Evolutionary conservation across 345 rosid genomes (phyloP).

Genomic region (Mercurialis annua): DNA sequence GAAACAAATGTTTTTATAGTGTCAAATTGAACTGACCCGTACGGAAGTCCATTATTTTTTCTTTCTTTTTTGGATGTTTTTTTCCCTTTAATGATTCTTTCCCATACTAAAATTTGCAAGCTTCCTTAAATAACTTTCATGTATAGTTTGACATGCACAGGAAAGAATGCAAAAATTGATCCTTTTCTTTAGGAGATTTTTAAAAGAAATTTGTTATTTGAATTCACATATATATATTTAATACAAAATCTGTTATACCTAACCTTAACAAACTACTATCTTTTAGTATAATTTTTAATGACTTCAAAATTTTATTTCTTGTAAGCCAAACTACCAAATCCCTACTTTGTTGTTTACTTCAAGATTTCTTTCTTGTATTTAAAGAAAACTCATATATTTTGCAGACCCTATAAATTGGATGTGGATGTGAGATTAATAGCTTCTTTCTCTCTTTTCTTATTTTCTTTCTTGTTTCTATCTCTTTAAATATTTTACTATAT

Average conservation of each 20-base stretch:
- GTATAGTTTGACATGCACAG: not conserved
- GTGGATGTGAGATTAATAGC: not conserved
- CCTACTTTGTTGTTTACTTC: slow-evolving; percentile 1
- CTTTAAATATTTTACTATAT: too few species aligned
- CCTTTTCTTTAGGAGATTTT: not conserved
- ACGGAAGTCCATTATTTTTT: not conserved
- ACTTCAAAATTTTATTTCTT: not conserved
- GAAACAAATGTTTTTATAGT: too few species aligned
- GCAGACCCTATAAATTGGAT: not conserved
- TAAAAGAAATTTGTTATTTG: not conserved
- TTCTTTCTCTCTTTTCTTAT: too few species aligned
- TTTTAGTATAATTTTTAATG: not conserved
- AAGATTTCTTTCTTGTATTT: slow-evolving; percentile 1
- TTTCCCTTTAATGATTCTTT: not conserved
- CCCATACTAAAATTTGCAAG: not conserved
- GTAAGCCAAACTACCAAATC: slow-evolving; percentile 10
- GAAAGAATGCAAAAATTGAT: not conserved
- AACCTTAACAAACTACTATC: not conserved
- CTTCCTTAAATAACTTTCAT: not conserved
- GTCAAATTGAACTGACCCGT: too few species aligned
- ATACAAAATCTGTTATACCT: not conserved
- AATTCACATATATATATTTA: too few species aligned
- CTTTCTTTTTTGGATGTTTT: not conserved
- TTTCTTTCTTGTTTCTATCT: too few species aligned
- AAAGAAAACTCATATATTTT: not conserved